Base-by-base conservation (phyloP, 345 rosid species). In the Mercurialis annua region DNA sequence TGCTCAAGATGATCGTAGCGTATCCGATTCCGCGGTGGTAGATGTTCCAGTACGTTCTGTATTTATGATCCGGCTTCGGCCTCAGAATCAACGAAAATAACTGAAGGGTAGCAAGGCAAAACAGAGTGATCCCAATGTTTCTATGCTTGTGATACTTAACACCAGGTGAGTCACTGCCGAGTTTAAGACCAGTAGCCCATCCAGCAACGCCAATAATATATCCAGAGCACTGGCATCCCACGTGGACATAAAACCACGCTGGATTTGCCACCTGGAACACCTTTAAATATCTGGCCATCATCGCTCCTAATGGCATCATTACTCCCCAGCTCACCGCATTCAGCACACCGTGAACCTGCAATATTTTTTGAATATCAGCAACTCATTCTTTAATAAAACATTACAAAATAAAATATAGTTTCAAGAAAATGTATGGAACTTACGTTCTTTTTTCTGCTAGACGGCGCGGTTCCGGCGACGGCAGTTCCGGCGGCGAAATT, bases 321-420 rank as follows among this genome's bases (percentile, higher is more conserved):
- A 81, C 59, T 10, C 98, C 98, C 98, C 98, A 91, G 46, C 98
- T 89, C 62, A 93, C 88, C 0, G 90, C 88, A 58, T 93, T 93
- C 51, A 93, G 64, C 34, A 89, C 76, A 34, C 98, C 98, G 66
- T 93, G 98, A 67, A 70, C 78, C 98, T 93, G 86, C 29, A 76
- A 46, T 58, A 27, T 44, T 40, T 11, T 12, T 2, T n/a, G 64
- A 29, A 3, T 0, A 44, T 24, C 53, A 60, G 10, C 31, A 24
- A 46, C 40, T 46, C 17, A 55, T 33, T 8, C 3, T n/a, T 46
- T 46, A 14, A 59, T 6, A 4, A 10, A 29, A 29, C 10, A 2
- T 31, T 4, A 9, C 18, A 0, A 52, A 0, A 52, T 21, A 26
- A 53, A 53, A 48, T 4, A 8, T 48, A 3, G 52, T 4, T 23